Base-by-base conservation (phyloP, 2,329 filamentous ascomycete genomes). In the Thielaviopsis punctulata region DNA sequence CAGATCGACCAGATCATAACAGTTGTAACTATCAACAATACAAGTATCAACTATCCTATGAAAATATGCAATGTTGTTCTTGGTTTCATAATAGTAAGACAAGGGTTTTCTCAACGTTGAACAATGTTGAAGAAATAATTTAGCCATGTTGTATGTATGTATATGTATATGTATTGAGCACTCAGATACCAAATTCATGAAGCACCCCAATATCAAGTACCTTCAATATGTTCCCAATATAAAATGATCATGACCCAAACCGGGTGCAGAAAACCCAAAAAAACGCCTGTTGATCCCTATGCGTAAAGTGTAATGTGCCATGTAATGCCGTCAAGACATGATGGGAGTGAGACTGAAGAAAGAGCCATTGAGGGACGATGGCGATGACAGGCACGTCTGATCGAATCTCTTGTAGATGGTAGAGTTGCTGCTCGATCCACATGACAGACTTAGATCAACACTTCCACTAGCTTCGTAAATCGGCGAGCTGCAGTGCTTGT, bases 391-490 rank as follows among this genome's bases (percentile, higher is more conserved):
- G 46, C 50, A 52, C n/a, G 18, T 39, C 23, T 55, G 21, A 21
- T 12, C 24, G 36, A 15, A 10, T 41, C 36, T 41, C n/a, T 41
- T 41, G 4, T 15, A 19, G 36, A 41, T 6, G 36, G 36, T 41
- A 5, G 36, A 41, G 36, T 41, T 41, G 44, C 48, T 21, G 21
- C 12, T 51, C 6, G 36, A 22, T 18, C 27, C 45, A 48, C 57
- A 59, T 18, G 52, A 51, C 15, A 58, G 50, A 10, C 30, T 25
- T 22, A 57, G 55, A 22, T 10, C 10, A 43, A 58, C 52, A 44
- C 50, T 54, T 19, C 58, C 58, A 27, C 56, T 46, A 19, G 54
- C 57, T 51, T 59, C 57, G 12, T 55, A 58, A 18, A 47, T 36
- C 21, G 56, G 54, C 3, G 55, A 41, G 10, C 55, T 57, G 30